Evolutionary conservation across 192 early-diverging fungal genomes (phyloP).

Genomic region (Entomortierella lignicola): DNA sequence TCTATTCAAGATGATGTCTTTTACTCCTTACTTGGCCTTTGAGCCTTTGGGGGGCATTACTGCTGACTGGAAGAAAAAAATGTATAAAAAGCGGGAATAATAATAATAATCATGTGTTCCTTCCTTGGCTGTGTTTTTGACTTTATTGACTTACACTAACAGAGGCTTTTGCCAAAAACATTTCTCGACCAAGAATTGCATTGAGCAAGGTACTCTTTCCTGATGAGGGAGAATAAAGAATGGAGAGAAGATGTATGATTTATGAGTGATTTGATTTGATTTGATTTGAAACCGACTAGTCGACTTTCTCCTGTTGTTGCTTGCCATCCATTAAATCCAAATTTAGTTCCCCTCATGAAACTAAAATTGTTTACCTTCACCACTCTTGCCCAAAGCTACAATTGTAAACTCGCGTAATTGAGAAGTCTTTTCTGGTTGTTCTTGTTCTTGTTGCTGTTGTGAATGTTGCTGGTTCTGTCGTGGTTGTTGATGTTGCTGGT

Average conservation of each 20-base stretch:
- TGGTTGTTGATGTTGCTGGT: constrained; percentile 22
- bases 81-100: too few species aligned
- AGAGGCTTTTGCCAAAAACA: constrained; percentile 54
- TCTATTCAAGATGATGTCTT: too few species aligned
- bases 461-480: constrained; percentile 18
- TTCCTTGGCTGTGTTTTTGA: background rate
- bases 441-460: constrained; percentile 10
- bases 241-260: background rate
- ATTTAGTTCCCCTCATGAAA: too few species aligned
- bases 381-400: constrained; percentile 50
- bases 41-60: too few species aligned
- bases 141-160: constrained; percentile 44
- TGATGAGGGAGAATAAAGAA: background rate
- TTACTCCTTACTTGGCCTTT: too few species aligned
- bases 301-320: too few species aligned
- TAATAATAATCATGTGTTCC: background rate
- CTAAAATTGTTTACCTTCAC: constrained; percentile 53
- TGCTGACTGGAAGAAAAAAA: too few species aligned
- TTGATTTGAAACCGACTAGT: too few species aligned
- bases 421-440: background rate
- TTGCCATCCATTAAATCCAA: too few species aligned
- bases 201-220: constrained; percentile 63
- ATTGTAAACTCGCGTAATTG: constrained; percentile 37
- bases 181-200: constrained; percentile 53
- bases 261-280: too few species aligned